Percentiles rank a stretch among this genome's conserved stretches.
Evolutionary conservation across 352 stramenopile genomes (phyloP).

Genomic region (Phytopythium sindhum): DNA sequence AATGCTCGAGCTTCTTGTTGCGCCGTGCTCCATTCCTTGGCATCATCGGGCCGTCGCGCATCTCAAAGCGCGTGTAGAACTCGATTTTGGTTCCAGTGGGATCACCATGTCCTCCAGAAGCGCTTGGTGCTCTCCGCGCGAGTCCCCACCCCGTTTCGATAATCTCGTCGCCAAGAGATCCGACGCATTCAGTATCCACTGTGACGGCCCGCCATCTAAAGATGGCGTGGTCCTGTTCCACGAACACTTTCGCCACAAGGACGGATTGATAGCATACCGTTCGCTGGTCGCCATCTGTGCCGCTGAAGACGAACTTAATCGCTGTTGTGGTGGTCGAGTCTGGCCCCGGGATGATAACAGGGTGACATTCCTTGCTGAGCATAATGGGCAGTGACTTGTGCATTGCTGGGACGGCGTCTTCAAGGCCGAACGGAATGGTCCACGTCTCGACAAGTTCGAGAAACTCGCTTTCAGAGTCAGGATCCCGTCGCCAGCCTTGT

Average conservation of each 20-base stretch:
- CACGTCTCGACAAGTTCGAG: not conserved
- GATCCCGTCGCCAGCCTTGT: not conserved
- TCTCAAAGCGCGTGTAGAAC: not conserved
- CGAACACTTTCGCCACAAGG: slow-evolving; percentile 25
- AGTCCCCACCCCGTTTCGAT: not conserved
- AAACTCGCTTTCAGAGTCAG: not conserved
- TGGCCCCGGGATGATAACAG: not conserved
- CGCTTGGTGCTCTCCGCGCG: not conserved
- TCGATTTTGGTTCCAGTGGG: not conserved
- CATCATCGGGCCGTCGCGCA: not conserved
- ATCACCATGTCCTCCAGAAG: not conserved
- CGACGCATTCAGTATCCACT: not conserved
- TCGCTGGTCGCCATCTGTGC: not conserved
- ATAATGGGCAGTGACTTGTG: not conserved
- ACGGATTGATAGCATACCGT: not conserved
- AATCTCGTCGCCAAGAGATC: not conserved
- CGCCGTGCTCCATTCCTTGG: not conserved
- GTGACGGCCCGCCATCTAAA: not conserved
- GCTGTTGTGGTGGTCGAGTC: not conserved
- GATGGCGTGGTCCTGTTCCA: slow-evolving; percentile 13
- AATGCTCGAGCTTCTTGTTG: not conserved
- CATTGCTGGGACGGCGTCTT: not conserved
- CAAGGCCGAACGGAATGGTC: not conserved
- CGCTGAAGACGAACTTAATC: not conserved
- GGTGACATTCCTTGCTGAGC: not conserved